Percentiles rank a stretch among this genome's conserved stretches.
Conservation (phyloP, 2,329 filamentous ascomycete genomes). For the Fusarium sp. region DNA sequence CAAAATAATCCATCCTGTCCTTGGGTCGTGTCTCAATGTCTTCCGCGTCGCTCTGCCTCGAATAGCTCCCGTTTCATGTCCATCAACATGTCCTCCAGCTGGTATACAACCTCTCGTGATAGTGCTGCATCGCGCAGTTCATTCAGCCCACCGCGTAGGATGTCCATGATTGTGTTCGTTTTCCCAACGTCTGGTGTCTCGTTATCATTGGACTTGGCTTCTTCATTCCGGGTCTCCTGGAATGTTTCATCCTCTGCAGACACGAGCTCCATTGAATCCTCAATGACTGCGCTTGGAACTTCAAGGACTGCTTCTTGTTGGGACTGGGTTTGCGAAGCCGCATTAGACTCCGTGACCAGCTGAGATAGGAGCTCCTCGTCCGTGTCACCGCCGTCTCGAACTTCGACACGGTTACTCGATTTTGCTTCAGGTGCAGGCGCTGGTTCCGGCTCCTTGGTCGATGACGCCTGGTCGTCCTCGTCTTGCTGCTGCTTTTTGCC, state of each 20-base stretch:
- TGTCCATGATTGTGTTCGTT: constrained; percentile 49
- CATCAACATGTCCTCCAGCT: constrained; percentile 85
- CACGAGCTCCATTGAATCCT: constrained; percentile 45
- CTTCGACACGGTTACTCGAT: constrained; percentile 15
- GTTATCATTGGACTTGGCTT: constrained; percentile 1
- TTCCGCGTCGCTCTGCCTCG: constrained; percentile 75
- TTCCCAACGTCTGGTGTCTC: constrained; percentile 24
- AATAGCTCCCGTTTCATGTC: constrained; percentile 83
- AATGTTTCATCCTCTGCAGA: constrained; percentile 15
- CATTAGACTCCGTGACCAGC: constrained; percentile 58
- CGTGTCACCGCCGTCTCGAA: constrained; percentile 52
- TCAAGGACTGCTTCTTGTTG: constrained; percentile 41
- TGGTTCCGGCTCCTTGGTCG: constrained; percentile 26
- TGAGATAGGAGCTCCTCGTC: constrained; percentile 62
- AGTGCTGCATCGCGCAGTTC: constrained; percentile 73
- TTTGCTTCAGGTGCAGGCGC: constrained; percentile 6
- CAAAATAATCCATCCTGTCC: constrained; percentile 38
- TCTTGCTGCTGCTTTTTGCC: constrained; percentile 27
- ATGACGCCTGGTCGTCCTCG: constrained; percentile 25
- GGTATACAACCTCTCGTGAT: constrained; percentile 75
- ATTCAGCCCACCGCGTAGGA: constrained; percentile 62
- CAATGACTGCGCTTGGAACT: constrained; percentile 19
- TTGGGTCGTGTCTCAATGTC: constrained; percentile 50
- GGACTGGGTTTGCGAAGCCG: constrained; percentile 55
- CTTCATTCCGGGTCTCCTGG: neutral